Evolutionary conservation across 192 early-diverging fungal species (phyloP).

Genomic region (Gonapodya prolifera): DNA sequence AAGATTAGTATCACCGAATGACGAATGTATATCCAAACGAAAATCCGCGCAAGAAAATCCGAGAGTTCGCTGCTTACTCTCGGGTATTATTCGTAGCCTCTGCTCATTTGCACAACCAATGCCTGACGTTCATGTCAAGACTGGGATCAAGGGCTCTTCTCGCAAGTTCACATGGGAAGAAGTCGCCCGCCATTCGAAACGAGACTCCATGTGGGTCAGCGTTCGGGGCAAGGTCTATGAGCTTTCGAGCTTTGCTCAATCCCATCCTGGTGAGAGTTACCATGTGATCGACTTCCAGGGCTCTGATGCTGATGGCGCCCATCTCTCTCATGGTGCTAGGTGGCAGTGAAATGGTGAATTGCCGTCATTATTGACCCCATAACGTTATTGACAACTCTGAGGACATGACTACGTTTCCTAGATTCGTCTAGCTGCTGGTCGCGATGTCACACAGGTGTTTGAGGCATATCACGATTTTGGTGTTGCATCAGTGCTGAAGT

Average conservation of each 20-base stretch:
- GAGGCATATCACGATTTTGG: not conserved
- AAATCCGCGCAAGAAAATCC: too few relatives aligned
- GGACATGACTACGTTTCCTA: slow-evolving; percentile 9
- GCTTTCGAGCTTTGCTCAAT: slow-evolving; percentile 28
- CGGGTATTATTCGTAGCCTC: too few relatives aligned
- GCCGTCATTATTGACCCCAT: not conserved
- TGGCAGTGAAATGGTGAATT: not conserved
- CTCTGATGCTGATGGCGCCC: too few relatives aligned
- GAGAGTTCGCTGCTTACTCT: too few relatives aligned
- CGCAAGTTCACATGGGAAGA: slow-evolving; percentile 9
- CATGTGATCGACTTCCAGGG: too few relatives aligned
- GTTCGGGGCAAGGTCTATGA: slow-evolving; percentile 38
- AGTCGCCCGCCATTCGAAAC: slow-evolving; percentile 24
- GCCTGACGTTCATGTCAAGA: too few relatives aligned
- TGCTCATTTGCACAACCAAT: too few relatives aligned
- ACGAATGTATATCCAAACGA: too few relatives aligned
- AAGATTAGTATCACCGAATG: too few relatives aligned
- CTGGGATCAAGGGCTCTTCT: too few relatives aligned
- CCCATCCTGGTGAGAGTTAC: slow-evolving; percentile 25
- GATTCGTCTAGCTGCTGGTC: slow-evolving; percentile 16
- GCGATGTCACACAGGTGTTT: slow-evolving; percentile 24
- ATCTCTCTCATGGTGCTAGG: not conserved
- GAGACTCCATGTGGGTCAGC: slow-evolving; percentile 19
- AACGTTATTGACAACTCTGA: not conserved
- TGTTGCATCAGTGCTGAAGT: not conserved